A percentile compares a stretch with the other conserved stretches of the same genome.
Conservation (phyloP, 2,329 filamentous ascomycete species). For the Aspergillus fumigatiaffinis region DNA sequence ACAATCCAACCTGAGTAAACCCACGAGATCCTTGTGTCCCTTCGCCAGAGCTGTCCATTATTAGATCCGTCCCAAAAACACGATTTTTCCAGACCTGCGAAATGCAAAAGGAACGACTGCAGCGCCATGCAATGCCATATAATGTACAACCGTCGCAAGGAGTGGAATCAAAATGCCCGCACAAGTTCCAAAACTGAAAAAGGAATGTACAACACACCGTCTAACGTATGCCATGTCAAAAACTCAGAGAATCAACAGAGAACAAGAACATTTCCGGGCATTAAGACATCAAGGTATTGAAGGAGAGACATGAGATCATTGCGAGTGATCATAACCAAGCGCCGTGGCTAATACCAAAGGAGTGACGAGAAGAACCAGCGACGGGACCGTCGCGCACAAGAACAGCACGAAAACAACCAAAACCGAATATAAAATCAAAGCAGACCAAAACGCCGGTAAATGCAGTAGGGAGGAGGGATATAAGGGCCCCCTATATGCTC, state of each 20-base stretch:
- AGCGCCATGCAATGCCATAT: conserved; percentile 35
- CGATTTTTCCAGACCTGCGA: conserved; percentile 26
- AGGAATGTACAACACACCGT: conserved; percentile 34
- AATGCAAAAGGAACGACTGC: conserved; percentile 36
- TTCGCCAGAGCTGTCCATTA: conserved; percentile 13
- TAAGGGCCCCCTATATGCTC: neutral
- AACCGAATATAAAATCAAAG: conserved; percentile 5
- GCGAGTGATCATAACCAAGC: conserved; percentile 17
- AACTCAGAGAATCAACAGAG: conserved; percentile 8
- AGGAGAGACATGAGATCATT: conserved; percentile 35
- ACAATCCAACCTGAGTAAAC: neutral
- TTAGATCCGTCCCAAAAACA: conserved; percentile 14
- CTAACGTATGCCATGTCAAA: conserved; percentile 26
- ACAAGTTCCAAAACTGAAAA: conserved; percentile 26
- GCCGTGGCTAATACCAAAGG: conserved; percentile 23
- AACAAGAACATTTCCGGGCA: conserved; percentile 21
- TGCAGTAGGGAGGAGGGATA: conserved; percentile 5
- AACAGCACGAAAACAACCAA: conserved; percentile 3
- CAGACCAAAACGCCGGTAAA: conserved; percentile 11
- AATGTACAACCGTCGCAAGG: conserved; percentile 33
- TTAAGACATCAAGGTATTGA: conserved; percentile 28
- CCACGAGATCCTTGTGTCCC: conserved; percentile 7
- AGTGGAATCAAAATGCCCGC: conserved; percentile 32
- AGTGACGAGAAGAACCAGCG: conserved; percentile 24
- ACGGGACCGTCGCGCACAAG: conserved; percentile 2